A percentile compares a stretch with the other conserved stretches of the same genome.
These are phyloP conservation scores for Trichoderma orchidacearum DNA, from an alignment of 495 filamentous ascomycete species.

Conservation along the genomic window DNA sequence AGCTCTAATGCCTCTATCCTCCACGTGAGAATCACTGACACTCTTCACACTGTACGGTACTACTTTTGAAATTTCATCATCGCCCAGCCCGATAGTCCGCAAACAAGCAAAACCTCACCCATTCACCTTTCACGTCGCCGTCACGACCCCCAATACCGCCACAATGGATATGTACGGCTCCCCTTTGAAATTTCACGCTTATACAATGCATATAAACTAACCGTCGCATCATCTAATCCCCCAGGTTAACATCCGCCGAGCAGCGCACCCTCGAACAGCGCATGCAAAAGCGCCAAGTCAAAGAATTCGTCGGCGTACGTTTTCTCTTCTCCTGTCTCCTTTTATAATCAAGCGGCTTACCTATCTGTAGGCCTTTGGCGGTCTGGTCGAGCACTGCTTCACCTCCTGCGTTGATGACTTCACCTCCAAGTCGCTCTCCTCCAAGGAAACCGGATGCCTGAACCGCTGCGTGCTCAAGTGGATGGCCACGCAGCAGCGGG, in stretches of 20 bases:
- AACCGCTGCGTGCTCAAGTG: constrained; percentile 91
- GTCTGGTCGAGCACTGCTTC: constrained; percentile 91
- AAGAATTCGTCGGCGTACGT: constrained; percentile 92
- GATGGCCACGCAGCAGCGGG: constrained; percentile 70
- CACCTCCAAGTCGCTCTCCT: constrained; percentile 82
- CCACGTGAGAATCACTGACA: no score
- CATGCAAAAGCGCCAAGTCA: constrained; percentile 94
- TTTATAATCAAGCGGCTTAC: not conserved
- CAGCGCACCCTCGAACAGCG: constrained; percentile 82
- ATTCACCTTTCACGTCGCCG: not conserved
- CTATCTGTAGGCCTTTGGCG: constrained; percentile 72
- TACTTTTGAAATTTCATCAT: not conserved
- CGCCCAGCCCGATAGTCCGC: not conserved
- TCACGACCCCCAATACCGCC: not conserved
- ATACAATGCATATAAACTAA: not conserved
- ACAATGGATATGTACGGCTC: constrained; percentile 6
- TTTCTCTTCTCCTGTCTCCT: not conserved
- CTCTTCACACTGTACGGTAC: not conserved
- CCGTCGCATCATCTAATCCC: not conserved
- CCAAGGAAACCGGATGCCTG: constrained; percentile 79
- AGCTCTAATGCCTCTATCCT: no score
- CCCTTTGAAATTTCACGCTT: no score
- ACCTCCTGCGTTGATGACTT: constrained; percentile 96
- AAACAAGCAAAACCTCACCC: not conserved
- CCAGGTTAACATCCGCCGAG: constrained; percentile 61